Conservation (phyloP, 2,329 filamentous ascomycete genomes). For the Trichoderma breve region DNA sequence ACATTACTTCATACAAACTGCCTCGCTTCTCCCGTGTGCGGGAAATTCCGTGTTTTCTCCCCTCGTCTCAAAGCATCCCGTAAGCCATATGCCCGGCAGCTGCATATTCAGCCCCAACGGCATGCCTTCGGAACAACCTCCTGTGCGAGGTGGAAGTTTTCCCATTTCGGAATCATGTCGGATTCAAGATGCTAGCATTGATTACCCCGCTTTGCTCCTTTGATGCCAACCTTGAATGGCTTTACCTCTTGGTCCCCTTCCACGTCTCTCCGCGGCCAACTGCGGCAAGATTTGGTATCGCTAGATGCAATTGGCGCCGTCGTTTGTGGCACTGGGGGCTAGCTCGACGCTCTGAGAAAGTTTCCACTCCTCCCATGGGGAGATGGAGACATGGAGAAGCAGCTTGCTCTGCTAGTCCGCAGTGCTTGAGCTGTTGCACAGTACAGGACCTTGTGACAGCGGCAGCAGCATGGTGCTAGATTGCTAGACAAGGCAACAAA, state of each 20-base stretch:
- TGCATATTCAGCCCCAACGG: neutral
- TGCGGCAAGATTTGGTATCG: neutral
- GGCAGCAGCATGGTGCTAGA: neutral
- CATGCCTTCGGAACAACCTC: neutral
- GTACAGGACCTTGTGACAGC: neutral
- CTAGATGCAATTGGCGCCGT: neutral
- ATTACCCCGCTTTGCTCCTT: constrained; percentile 13
- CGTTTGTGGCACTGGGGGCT: neutral
- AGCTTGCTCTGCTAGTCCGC: neutral
- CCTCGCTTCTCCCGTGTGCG: neutral
- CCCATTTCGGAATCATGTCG: neutral
- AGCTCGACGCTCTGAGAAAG: neutral
- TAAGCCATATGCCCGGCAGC: neutral
- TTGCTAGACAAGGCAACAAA: neutral
- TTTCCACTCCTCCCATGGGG: neutral
- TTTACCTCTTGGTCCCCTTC: neutral
- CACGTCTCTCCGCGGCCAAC: neutral
- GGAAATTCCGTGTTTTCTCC: neutral
- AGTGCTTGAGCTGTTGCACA: neutral
- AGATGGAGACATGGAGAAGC: neutral
- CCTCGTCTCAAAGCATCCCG: neutral
- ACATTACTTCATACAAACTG: neutral
- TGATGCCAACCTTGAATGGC: neutral
- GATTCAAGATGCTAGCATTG: neutral
- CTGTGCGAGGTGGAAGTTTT: neutral